These are phyloP conservation scores for Quaeritorhiza haematococci DNA, from an alignment of 371 early-diverging fungal species.

Conservation along the genomic window DNA sequence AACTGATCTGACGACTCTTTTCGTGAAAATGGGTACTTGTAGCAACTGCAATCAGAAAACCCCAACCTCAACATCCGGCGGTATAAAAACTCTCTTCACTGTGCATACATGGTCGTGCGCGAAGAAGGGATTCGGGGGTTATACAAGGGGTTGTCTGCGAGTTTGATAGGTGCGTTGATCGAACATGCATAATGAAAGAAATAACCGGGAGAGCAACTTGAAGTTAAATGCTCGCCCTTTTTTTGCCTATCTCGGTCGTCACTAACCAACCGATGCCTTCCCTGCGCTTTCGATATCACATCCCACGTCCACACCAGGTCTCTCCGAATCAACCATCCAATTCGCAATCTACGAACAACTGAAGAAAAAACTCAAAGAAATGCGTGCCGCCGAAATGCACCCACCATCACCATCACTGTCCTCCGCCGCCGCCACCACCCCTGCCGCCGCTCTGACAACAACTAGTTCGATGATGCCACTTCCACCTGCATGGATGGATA, in stretches of 20 bases:
- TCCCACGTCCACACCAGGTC: constrained; percentile 41
- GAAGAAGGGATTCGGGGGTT: constrained; percentile 79
- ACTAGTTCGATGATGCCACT: too few relatives aligned
- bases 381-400: too few relatives aligned
- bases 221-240: neutral
- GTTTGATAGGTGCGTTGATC: constrained; percentile 32
- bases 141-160: constrained; percentile 87
- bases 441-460: too few relatives aligned
- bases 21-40: neutral
- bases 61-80: constrained; percentile 5
- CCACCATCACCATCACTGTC: too few relatives aligned
- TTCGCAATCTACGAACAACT: constrained; percentile 93
- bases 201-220: neutral
- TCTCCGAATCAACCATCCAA: constrained; percentile 85
- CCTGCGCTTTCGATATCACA: neutral
- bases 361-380: constrained; percentile 44
- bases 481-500: constrained; percentile 40
- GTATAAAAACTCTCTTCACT: constrained; percentile 76
- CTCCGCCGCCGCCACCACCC: too few relatives aligned
- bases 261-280: too few relatives aligned
- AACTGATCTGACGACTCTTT: neutral
- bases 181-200: too few relatives aligned
- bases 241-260: too few relatives aligned
- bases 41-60: constrained; percentile 67
- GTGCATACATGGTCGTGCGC: constrained; percentile 57